phyloP scores from a whole-genome alignment of 192 early-diverging fungal species.

The Coemansia sp. region DNA sequence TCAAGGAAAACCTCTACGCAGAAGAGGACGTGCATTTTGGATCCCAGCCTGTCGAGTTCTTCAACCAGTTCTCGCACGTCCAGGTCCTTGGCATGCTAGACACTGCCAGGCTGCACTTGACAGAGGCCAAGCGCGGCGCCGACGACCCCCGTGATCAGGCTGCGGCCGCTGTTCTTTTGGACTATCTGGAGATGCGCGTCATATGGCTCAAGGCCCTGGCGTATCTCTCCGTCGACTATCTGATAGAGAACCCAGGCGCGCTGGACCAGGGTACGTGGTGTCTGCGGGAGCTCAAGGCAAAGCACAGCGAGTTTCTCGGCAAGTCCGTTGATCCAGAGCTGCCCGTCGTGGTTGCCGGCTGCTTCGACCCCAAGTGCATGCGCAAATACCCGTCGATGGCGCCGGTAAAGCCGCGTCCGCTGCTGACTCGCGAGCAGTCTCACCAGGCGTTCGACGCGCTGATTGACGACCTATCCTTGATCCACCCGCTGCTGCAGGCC shows the following conservation, averaged over 20 bases:
- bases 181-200: conserved; percentile 17
- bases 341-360: conserved; percentile 16
- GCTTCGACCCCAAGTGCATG: conserved; percentile 46
- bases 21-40: conserved; percentile 46
- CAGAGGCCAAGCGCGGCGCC: not conserved
- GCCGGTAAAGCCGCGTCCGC: conserved; percentile 35
- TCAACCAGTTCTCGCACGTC: conserved; percentile 20
- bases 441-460: conserved; percentile 13
- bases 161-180: conserved; percentile 14
- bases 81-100: conserved; percentile 14
- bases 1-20: conserved; percentile 29
- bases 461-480: conserved; percentile 11
- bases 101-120: conserved; percentile 10
- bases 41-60: conserved; percentile 10
- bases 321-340: not conserved
- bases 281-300: conserved; percentile 6
- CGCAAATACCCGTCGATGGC: conserved; percentile 34
- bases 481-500: conserved; percentile 9
- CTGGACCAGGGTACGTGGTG: not conserved
- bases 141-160: not conserved
- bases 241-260: conserved; percentile 18
- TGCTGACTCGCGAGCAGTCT: conserved; percentile 11
- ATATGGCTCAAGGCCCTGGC: conserved; percentile 25
- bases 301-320: not conserved
- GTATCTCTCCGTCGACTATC: conserved; percentile 11